Conservation (phyloP, 805 yeast genomes). For the Nakazawaea pomicola region DNA sequence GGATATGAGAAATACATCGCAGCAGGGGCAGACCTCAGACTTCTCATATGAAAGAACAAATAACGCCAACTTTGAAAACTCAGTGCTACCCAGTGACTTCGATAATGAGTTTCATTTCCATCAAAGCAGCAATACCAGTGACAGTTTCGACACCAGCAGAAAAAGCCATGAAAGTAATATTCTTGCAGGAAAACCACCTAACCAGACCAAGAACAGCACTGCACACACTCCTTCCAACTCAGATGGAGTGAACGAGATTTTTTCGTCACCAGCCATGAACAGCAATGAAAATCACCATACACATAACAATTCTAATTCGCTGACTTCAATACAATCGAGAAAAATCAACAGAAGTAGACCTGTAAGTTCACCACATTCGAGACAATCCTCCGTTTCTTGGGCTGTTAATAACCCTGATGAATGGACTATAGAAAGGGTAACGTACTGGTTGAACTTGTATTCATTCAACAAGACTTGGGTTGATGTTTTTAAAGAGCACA, state of each 20-base stretch:
- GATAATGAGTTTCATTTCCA: neutral
- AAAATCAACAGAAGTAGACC: neutral
- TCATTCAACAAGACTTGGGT: slow-evolving; percentile 73
- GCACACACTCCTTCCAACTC: slow-evolving; percentile 1
- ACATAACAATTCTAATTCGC: slow-evolving; percentile 8
- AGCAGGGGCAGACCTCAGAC: no score
- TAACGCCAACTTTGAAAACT: neutral
- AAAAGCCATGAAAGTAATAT: neutral
- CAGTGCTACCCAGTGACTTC: neutral
- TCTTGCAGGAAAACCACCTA: neutral
- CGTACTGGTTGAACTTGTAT: slow-evolving; percentile 62
- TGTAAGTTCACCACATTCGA: slow-evolving; percentile 9
- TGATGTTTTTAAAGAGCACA: slow-evolving; percentile 51
- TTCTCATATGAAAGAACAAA: slow-evolving; percentile 11
- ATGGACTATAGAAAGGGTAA: slow-evolving; percentile 71
- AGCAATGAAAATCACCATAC: slow-evolving; percentile 5
- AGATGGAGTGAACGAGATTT: neutral
- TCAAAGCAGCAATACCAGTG: neutral
- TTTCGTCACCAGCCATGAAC: neutral
- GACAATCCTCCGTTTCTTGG: slow-evolving; percentile 33
- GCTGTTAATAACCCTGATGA: slow-evolving; percentile 48
- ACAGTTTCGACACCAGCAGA: neutral
- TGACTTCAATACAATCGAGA: slow-evolving; percentile 2
- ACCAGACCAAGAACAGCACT: neutral
- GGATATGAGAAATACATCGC: neutral